Percentiles rank a stretch among this genome's conserved stretches.
These are phyloP conservation scores for Cymbopogon flexuosus DNA, from an alignment of 202 grass and related monocot genomes.

Conservation along the genomic window DNA sequence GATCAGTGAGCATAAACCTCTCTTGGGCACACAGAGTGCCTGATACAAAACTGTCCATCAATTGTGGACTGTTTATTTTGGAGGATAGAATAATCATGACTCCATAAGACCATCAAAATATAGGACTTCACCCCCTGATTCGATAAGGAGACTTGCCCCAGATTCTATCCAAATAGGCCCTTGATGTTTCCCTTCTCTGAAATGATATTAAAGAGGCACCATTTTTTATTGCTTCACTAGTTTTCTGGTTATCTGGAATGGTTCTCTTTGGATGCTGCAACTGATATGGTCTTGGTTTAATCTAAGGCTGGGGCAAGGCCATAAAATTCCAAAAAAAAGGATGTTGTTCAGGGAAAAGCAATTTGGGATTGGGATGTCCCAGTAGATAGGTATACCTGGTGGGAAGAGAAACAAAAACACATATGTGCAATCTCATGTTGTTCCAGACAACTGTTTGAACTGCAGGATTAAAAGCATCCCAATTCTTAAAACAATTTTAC, in stretches of 20 bases:
- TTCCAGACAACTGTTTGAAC: neutral
- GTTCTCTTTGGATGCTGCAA: too few species aligned
- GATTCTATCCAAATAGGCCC: neutral
- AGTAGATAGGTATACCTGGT: neutral
- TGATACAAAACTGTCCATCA: too few species aligned
- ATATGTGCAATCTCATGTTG: neutral
- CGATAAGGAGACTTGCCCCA: neutral
- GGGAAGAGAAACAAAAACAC: neutral
- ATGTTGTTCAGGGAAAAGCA: neutral
- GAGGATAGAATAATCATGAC: neutral
- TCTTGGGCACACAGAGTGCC: too few species aligned
- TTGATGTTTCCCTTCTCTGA: neutral
- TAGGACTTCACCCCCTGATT: neutral
- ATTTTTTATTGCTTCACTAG: neutral
- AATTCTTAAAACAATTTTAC: neutral
- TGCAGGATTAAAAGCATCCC: neutral
- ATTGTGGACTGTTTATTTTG: neutral
- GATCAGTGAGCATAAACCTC: too few species aligned
- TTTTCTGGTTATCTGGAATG: too few species aligned
- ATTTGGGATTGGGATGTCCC: neutral
- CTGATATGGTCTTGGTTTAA: too few species aligned
- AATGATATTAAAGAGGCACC: neutral
- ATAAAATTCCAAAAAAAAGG: too few species aligned
- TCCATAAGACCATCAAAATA: neutral
- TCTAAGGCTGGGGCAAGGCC: too few species aligned